Conservation (phyloP, 768 basidiomycete species). For the Gelatoporia subvermispora region DNA sequence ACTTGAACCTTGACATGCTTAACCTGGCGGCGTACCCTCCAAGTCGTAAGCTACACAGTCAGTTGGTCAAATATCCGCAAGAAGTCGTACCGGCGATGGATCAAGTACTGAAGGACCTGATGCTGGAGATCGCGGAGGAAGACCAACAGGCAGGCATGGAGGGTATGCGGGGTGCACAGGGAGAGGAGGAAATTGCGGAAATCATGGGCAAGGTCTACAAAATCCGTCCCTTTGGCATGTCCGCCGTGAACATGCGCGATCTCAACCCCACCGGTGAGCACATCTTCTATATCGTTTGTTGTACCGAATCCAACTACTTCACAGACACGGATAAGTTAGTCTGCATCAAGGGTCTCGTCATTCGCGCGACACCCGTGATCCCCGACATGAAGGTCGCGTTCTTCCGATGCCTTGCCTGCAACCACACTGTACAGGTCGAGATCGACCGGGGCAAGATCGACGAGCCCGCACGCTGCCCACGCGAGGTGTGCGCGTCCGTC, state of each 20-base stretch:
- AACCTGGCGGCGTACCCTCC: slow-evolving; percentile 87
- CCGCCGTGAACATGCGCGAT: slow-evolving; percentile 87
- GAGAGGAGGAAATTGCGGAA: slow-evolving; percentile 83
- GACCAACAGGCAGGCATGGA: slow-evolving; percentile 68
- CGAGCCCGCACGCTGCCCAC: slow-evolving; percentile 87
- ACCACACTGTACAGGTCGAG: slow-evolving; percentile 94
- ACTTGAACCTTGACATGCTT: slow-evolving; percentile 84
- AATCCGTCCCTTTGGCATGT: slow-evolving; percentile 85
- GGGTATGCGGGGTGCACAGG: slow-evolving; percentile 71
- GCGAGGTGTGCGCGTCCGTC: slow-evolving; percentile 84
- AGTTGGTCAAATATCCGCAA: slow-evolving; percentile 91
- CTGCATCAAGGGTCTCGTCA: slow-evolving; percentile 93
- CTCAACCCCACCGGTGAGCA: slow-evolving; percentile 83
- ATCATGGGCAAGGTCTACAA: slow-evolving; percentile 89
- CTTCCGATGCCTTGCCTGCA: slow-evolving; percentile 94
- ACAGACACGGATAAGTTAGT: slow-evolving; percentile 97
- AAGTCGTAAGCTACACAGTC: slow-evolving; percentile 74
- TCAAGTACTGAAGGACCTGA: slow-evolving; percentile 88
- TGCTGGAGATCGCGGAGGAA: slow-evolving; percentile 82
- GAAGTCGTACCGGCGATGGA: slow-evolving; percentile 98
- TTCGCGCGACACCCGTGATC: slow-evolving; percentile 94
- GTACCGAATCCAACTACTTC: too few relatives aligned
- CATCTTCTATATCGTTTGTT: too few relatives aligned
- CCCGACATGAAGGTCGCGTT: slow-evolving; percentile 99
- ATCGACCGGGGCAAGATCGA: slow-evolving; percentile 98